Conservation (phyloP, 306 rosid genomes). For the Rosa lucieae region DNA sequence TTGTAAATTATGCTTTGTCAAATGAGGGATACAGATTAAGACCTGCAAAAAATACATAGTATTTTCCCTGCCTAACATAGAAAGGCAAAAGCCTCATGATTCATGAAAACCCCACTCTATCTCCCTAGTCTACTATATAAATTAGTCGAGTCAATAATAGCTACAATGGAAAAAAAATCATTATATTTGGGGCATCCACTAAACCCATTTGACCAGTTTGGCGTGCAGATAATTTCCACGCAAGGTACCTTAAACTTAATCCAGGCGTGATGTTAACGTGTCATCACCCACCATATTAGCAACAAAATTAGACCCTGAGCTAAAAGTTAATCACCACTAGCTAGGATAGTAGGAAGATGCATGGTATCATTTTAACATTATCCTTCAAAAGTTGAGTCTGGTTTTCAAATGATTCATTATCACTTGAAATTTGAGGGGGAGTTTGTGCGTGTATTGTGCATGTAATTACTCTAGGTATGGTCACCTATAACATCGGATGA, state of each 20-base stretch:
- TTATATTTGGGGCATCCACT: background rate
- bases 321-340: slow-evolving; percentile 1
- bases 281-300: slow-evolving; percentile 21
- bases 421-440: background rate
- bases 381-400: background rate
- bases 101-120: background rate
- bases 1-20: slow-evolving; percentile 30
- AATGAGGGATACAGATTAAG: slow-evolving; percentile 18
- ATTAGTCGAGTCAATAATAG: background rate
- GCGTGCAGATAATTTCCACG: slow-evolving; percentile 2
- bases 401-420: slow-evolving; percentile 9
- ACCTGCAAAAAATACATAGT: slow-evolving; percentile 14
- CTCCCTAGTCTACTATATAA: background rate
- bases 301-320: slow-evolving; percentile 22
- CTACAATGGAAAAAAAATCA: background rate
- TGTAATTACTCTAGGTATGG: slow-evolving; percentile 10
- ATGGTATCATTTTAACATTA: slow-evolving; percentile 11
- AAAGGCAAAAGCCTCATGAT: background rate
- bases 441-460: background rate
- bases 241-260: slow-evolving; percentile 9
- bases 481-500: slow-evolving; percentile 12
- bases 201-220: background rate
- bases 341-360: background rate
- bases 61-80: slow-evolving; percentile 1
- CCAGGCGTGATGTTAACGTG: slow-evolving; percentile 18